phyloP scores from a whole-genome alignment of 768 basidiomycete genomes.

The Lactarius psammicola region DNA sequence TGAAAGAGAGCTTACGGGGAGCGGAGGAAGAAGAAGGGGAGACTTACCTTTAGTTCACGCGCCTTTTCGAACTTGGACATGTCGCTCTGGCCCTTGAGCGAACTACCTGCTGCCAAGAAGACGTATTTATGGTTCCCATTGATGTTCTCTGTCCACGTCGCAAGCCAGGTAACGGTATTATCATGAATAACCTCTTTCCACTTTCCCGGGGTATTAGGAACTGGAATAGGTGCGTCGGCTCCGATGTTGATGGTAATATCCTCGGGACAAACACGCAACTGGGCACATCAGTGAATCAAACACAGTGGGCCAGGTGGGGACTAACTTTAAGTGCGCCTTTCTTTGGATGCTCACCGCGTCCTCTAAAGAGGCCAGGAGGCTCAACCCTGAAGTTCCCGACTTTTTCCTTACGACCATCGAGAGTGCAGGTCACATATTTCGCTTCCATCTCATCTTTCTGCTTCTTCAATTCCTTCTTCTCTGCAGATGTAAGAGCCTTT shows the following conservation, averaged over 20 bases:
- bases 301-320: neutral
- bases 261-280: constrained; percentile 89
- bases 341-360: constrained; percentile 97
- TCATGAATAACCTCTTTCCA: constrained; percentile 92
- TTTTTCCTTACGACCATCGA: constrained; percentile 97
- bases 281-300: constrained; percentile 7
- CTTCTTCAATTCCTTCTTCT: constrained; percentile 91
- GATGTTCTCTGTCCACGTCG: constrained; percentile 98
- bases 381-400: constrained; percentile 98
- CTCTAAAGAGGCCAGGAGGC: constrained; percentile 97
- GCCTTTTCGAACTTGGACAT: constrained; percentile 98
- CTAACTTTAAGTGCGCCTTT: constrained; percentile 90
- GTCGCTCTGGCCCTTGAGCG: constrained; percentile 97
- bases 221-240: constrained; percentile 64
- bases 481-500: constrained; percentile 77
- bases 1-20: constrained; percentile 36
- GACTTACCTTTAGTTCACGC: constrained; percentile 82
- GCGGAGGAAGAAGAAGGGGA: neutral
- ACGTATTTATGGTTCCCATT: constrained; percentile 97
- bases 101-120: constrained; percentile 95
- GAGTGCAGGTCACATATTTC: constrained; percentile 79
- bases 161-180: constrained; percentile 97
- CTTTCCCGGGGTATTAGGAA: constrained; percentile 87
- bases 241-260: constrained; percentile 97
- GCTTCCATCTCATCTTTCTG: constrained; percentile 80